A percentile compares a stretch with the other conserved stretches of the same genome.
These are phyloP conservation scores for Cutaneotrichosporon sp. DNA, from an alignment of 1,284 basidiomycete genomes.

Conservation along the genomic window DNA sequence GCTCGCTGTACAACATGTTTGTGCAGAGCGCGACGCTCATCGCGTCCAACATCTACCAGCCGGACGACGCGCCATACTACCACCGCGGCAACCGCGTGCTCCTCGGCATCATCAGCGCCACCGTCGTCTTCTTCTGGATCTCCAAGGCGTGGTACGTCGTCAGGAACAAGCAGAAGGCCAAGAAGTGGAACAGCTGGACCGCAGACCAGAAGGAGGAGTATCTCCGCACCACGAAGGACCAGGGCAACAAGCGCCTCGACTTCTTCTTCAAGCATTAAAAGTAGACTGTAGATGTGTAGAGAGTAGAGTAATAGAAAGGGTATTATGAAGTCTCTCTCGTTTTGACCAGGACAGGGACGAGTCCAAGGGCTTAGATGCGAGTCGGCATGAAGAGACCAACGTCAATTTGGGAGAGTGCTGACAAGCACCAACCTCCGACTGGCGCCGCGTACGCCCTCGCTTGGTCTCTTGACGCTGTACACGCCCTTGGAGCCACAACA, in stretches of 20 bases:
- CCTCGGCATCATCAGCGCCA: slow-evolving; percentile 31
- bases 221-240: slow-evolving; percentile 32
- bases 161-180: slow-evolving; percentile 32
- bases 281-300: background rate
- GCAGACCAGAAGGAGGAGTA: slow-evolving; percentile 33
- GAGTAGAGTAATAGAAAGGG: background rate
- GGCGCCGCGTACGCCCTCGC: too few relatives aligned
- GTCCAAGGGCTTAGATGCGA: too few relatives aligned
- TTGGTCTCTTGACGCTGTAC: too few relatives aligned
- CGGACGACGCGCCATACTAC: slow-evolving; percentile 37
- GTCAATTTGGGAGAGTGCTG: too few relatives aligned
- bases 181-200: slow-evolving; percentile 38
- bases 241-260: slow-evolving; percentile 38
- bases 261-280: slow-evolving; percentile 19
- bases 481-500: too few relatives aligned
- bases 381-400: too few relatives aligned
- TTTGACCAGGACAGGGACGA: too few relatives aligned
- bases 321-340: too few relatives aligned
- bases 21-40: slow-evolving; percentile 40
- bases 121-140: slow-evolving; percentile 27
- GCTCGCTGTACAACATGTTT: slow-evolving; percentile 45
- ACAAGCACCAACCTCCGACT: too few relatives aligned
- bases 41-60: slow-evolving; percentile 42
- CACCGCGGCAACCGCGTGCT: slow-evolving; percentile 42
- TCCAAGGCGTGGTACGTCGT: slow-evolving; percentile 33